Conservation (phyloP, 2,329 filamentous ascomycete species). For the Pezicula neosporulosa region DNA sequence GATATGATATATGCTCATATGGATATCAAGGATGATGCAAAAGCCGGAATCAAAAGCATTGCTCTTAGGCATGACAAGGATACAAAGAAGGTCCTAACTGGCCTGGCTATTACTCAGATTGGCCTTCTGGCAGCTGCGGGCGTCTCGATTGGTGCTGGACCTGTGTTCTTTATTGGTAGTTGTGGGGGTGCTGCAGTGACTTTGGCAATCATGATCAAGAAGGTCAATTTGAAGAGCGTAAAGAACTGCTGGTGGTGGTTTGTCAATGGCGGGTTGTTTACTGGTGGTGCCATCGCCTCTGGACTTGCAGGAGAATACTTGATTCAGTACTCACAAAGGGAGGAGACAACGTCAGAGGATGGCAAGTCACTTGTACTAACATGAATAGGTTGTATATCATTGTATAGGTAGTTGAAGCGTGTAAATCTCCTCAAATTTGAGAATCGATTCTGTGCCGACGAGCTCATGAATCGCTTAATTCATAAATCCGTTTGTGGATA, state of each 20-base stretch:
- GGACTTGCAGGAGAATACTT: slow-evolving; percentile 59
- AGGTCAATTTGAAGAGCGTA: slow-evolving; percentile 61
- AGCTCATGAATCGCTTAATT: no score
- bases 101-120: slow-evolving; percentile 66
- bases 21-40: slow-evolving; percentile 82
- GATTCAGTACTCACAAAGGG: slow-evolving; percentile 38
- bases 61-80: slow-evolving; percentile 74
- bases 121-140: slow-evolving; percentile 69
- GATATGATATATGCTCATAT: slow-evolving; percentile 95
- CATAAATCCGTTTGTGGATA: no score
- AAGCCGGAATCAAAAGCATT: slow-evolving; percentile 86
- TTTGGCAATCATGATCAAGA: slow-evolving; percentile 63
- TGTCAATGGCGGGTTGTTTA: slow-evolving; percentile 66
- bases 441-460: no score
- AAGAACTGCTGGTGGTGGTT: slow-evolving; percentile 78
- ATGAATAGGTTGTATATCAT: not conserved
- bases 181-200: slow-evolving; percentile 61
- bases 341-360: slow-evolving; percentile 3
- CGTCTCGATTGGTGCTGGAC: slow-evolving; percentile 61
- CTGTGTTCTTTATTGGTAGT: slow-evolving; percentile 64
- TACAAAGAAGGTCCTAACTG: slow-evolving; percentile 72
- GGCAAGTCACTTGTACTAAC: not conserved
- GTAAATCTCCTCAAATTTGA: no score
- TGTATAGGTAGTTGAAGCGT: no score
- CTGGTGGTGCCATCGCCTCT: slow-evolving; percentile 57